Base-by-base conservation (phyloP, 2,329 filamentous ascomycete species). In the Xylariaceae sp. region DNA sequence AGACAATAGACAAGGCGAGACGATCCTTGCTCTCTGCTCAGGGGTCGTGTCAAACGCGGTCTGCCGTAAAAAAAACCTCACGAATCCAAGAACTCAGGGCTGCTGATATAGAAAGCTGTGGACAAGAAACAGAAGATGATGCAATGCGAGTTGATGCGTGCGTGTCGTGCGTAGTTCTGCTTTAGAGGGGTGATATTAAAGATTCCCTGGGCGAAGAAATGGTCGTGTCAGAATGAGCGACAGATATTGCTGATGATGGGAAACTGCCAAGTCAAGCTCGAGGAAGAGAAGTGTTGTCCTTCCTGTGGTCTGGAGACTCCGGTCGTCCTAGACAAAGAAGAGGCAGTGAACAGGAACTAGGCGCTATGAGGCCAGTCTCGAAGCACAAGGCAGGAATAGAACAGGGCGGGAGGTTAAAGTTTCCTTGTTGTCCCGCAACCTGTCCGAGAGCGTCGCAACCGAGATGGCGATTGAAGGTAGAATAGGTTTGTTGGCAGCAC, bases 1-100 rank as follows among this genome's bases (percentile, higher is more conserved):
- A 16, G 20, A 37, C 32, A 37, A 16, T 20, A 20, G 37, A n/a
- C 20, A 41, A n/a, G 12, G 18, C 21, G 26, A 51, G 49, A 37
- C 32, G 32, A 37, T 37, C 32, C 32, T 56, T 57, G 61, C 57
- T 60, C 47, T 62, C 55, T 62, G 57, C 58, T 60, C 57, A 29
- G 29, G 21, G 32, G 43, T 66, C 65, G 68, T 70, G 65, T 71
- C 70, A 68, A 72, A 68, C 67, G 68, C 63, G 61, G 54, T 65
- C 64, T 65, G 70, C 62, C 65, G 64, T 65, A 62, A 66, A 63
- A 59, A 60, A 51, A 63, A 53, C 67, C 61, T 60, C 63, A 61
- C 59, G 54, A 67, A 66, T 65, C 66, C 65, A 64, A 67, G 62
- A 70, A 69, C 61, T 52, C 59, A 61, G 61, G 57, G 48, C 54